A percentile compares a stretch with the other conserved stretches of the same genome.
phyloP scores from a whole-genome alignment of 202 grass and related monocot species.

The Schoenoplectus triqueter region DNA sequence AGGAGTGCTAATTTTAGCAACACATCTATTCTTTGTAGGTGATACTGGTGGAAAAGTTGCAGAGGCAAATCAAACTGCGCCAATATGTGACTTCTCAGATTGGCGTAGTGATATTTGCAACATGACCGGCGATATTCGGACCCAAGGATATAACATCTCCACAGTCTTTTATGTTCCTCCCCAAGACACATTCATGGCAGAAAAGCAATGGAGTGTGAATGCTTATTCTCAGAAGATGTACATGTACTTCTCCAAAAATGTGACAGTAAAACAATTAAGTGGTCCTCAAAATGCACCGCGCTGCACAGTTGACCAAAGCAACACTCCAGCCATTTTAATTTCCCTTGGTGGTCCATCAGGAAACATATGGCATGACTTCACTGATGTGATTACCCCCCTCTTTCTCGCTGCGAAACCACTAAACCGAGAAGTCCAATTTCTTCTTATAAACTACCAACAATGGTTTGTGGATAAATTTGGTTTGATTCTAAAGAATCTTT shows the following conservation, averaged over 20 bases:
- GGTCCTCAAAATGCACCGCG: conserved; percentile 41
- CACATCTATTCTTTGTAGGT: background rate
- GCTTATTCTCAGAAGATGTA: conserved; percentile 70
- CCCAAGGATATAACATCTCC: conserved; percentile 51
- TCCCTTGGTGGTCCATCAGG: conserved; percentile 63
- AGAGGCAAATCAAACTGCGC: conserved; percentile 16
- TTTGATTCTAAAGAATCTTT: conserved; percentile 50
- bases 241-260: conserved; percentile 55
- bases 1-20: background rate
- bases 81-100: conserved; percentile 61
- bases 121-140: conserved; percentile 65
- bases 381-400: conserved; percentile 63
- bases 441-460: conserved; percentile 54
- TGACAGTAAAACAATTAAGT: conserved; percentile 54
- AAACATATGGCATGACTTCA: conserved; percentile 67
- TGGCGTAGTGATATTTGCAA: conserved; percentile 55
- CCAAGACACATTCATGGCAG: background rate
- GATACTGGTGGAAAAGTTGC: conserved; percentile 2
- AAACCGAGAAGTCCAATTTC: conserved; percentile 53
- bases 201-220: conserved; percentile 57
- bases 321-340: conserved; percentile 58
- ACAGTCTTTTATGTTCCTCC: conserved; percentile 53
- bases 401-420: conserved; percentile 64
- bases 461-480: conserved; percentile 56
- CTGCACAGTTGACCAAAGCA: conserved; percentile 45